phyloP scores from a whole-genome alignment of 352 stramenopile genomes.

The Phytophthora meadii region DNA sequence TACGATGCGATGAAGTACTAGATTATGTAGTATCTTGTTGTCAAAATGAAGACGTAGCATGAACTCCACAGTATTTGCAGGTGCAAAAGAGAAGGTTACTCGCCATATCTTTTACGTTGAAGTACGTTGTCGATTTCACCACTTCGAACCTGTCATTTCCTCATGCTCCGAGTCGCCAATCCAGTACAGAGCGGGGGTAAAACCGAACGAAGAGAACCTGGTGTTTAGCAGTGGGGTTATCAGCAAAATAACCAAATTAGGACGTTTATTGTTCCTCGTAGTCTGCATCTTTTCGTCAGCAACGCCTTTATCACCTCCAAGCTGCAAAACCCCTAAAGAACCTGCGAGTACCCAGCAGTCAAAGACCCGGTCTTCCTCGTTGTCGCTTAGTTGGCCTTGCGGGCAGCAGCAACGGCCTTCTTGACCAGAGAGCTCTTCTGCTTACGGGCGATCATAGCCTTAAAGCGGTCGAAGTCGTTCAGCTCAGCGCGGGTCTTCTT shows the following conservation, averaged over 20 bases:
- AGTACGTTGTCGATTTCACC: too few species aligned
- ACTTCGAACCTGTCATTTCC: not conserved
- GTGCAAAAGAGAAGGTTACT: too few species aligned
- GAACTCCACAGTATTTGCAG: too few species aligned
- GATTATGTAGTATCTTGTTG: too few species aligned
- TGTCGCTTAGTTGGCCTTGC: slow-evolving; percentile 72
- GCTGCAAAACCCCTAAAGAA: not conserved
- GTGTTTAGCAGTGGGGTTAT: slow-evolving; percentile 36
- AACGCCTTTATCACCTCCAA: not conserved
- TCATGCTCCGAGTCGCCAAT: too few species aligned
- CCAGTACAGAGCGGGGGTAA: too few species aligned
- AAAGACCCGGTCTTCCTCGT: slow-evolving; percentile 4
- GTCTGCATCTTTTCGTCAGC: slow-evolving; percentile 8
- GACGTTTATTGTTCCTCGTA: slow-evolving; percentile 48
- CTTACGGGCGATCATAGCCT: slow-evolving; percentile 99
- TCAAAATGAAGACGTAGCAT: too few species aligned
- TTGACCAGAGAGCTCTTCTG: slow-evolving; percentile 97
- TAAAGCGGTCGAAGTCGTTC: slow-evolving; percentile 99
- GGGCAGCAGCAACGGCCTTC: slow-evolving; percentile 82
- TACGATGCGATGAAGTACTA: too few species aligned
- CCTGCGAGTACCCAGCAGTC: slow-evolving; percentile 12
- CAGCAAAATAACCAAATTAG: slow-evolving; percentile 46
- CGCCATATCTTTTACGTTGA: too few species aligned
- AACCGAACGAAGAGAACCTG: not conserved
- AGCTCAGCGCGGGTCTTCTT: slow-evolving; percentile 96